Conservation (phyloP, 495 filamentous ascomycete species). For the Tuber melanosporum region DNA sequence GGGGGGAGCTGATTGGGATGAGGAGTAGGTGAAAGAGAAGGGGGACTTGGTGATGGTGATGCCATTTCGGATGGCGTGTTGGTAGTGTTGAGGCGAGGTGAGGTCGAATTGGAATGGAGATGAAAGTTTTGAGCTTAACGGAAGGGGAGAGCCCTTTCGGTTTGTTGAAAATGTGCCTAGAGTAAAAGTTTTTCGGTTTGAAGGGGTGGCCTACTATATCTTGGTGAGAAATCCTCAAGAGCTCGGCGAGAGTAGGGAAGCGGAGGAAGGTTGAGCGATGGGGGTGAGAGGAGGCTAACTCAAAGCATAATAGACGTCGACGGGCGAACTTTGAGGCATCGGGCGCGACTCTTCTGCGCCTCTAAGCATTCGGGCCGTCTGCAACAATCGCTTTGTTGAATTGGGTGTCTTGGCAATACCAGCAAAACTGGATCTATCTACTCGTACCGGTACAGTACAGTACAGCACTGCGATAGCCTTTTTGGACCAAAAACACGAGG, state of each 20-base stretch:
- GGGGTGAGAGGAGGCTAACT: neutral
- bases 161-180: slow-evolving; percentile 6
- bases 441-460: no score
- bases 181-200: slow-evolving; percentile 19
- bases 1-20: slow-evolving; percentile 24
- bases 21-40: slow-evolving; percentile 38
- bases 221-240: slow-evolving; percentile 12
- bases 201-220: neutral
- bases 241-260: slow-evolving; percentile 5
- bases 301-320: neutral
- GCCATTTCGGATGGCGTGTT: slow-evolving; percentile 34
- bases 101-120: slow-evolving; percentile 29
- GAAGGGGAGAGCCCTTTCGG: neutral
- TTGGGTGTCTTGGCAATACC: neutral
- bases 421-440: neutral
- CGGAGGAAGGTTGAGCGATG: neutral
- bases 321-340: neutral
- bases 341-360: neutral
- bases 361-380: neutral
- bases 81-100: slow-evolving; percentile 14
- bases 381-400: neutral
- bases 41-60: slow-evolving; percentile 30
- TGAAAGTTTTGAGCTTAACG: slow-evolving; percentile 45
- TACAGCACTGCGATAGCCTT: neutral
- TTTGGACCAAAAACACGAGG: neutral